These are phyloP conservation scores for Beauveria asiatica DNA, from an alignment of 2,329 filamentous ascomycete genomes.

Conservation along the genomic window DNA sequence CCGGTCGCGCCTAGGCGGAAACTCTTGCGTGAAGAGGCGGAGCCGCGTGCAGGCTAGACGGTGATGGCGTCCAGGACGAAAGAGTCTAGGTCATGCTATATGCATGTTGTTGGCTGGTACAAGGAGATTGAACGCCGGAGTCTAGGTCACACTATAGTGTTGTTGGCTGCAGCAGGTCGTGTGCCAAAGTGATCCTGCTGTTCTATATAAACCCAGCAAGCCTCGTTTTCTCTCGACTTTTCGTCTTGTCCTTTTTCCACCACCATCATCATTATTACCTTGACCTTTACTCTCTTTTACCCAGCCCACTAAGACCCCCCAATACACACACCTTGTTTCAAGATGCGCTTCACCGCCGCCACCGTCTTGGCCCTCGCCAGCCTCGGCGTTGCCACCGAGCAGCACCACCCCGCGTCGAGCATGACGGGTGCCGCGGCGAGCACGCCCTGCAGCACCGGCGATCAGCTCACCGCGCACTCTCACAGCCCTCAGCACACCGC, in stretches of 20 bases:
- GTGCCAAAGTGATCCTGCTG: neutral
- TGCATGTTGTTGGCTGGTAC: too few species aligned
- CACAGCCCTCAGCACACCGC: neutral
- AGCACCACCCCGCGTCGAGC: neutral
- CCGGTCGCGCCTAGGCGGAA: neutral
- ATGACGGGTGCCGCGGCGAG: neutral
- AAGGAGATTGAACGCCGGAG: too few species aligned
- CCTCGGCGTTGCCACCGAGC: constrained; percentile 21
- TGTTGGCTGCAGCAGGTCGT: neutral
- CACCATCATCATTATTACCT: neutral
- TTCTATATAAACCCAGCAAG: neutral
- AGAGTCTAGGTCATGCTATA: neutral
- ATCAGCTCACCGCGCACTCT: neutral
- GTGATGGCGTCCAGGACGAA: neutral
- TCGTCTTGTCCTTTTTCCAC: too few species aligned
- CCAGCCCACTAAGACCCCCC: too few species aligned
- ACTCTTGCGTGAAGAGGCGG: neutral
- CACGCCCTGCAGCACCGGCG: neutral
- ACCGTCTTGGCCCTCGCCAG: constrained; percentile 13
- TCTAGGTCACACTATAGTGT: too few species aligned
- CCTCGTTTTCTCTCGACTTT: neutral
- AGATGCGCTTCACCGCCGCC: constrained; percentile 7
- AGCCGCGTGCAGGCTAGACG: neutral
- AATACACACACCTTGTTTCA: neutral
- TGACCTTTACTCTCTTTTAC: neutral